phyloP scores from a whole-genome alignment of 1,284 basidiomycete genomes.

The Trametes polyzona region DNA sequence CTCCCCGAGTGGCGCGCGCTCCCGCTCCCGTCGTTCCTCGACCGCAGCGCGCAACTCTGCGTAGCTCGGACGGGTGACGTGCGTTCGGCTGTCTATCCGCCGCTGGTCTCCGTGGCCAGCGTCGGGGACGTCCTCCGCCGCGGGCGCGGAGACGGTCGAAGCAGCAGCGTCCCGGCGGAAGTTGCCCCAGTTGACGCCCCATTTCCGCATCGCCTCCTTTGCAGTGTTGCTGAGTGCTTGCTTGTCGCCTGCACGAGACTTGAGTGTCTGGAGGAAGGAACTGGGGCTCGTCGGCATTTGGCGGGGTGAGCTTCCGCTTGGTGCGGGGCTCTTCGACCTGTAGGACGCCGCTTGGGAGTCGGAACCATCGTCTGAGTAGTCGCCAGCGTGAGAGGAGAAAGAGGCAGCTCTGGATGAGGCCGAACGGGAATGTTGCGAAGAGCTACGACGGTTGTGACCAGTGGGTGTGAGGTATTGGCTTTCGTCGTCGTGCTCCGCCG shows the following conservation, averaged over 20 bases:
- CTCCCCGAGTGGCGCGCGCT: conserved; percentile 36
- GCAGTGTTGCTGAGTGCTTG: conserved; percentile 81
- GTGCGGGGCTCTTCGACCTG: conserved; percentile 29
- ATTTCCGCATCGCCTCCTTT: conserved; percentile 85
- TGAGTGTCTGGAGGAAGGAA: conserved; percentile 71
- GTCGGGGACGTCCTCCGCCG: conserved; percentile 49
- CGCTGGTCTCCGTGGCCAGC: conserved; percentile 45
- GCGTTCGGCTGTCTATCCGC: conserved; percentile 38
- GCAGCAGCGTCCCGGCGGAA: conserved; percentile 53
- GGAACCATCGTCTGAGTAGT: conserved; percentile 27
- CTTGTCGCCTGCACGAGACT: conserved; percentile 79
- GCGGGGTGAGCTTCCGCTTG: conserved; percentile 19
- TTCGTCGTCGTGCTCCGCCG: conserved; percentile 4
- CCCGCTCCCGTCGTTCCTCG: conserved; percentile 59
- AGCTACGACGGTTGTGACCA: conserved; percentile 24
- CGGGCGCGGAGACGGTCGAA: conserved; percentile 31
- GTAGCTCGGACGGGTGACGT: conserved; percentile 58
- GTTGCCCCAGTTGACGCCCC: conserved; percentile 80
- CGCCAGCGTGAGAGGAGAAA: conserved; percentile 26
- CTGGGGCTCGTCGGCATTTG: conserved; percentile 28
- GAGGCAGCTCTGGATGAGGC: conserved; percentile 28
- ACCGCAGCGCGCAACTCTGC: conserved; percentile 75
- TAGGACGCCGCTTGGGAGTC: conserved; percentile 28
- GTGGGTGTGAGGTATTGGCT: conserved; percentile 17
- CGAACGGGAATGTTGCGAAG: conserved; percentile 33